A percentile compares a stretch with the other conserved stretches of the same genome.
Evolutionary conservation across 345 rosid species (phyloP).

Genomic region (Kandelia obovata): DNA sequence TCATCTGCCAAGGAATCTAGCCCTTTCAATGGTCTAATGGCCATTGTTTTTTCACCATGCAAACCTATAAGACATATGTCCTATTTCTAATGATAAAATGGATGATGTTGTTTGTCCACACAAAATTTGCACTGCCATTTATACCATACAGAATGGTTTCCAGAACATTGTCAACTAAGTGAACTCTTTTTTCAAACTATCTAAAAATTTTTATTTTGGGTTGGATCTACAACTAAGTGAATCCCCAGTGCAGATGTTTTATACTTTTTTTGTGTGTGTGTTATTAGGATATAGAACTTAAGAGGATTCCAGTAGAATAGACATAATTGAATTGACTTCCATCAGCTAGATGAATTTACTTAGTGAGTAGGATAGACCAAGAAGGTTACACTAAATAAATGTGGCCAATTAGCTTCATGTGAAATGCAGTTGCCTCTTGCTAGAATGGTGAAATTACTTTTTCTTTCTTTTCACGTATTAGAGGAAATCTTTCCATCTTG

Average conservation of each 20-base stretch:
- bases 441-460: background rate
- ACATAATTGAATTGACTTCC: background rate
- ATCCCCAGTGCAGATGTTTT: background rate
- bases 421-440: background rate
- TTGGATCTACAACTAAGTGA: background rate
- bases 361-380: too few relatives aligned
- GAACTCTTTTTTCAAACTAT: too few relatives aligned
- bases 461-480: background rate
- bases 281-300: too few relatives aligned
- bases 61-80: too few relatives aligned
- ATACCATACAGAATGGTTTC: too few relatives aligned
- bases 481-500: slow-evolving; percentile 9
- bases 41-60: too few relatives aligned
- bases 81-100: background rate
- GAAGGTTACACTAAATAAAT: background rate
- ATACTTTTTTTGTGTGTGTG: too few relatives aligned
- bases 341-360: background rate
- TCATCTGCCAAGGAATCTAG: background rate
- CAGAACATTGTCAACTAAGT: too few relatives aligned
- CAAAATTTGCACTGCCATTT: too few relatives aligned
- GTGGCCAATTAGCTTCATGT: background rate
- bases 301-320: background rate
- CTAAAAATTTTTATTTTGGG: background rate
- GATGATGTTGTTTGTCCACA: too few relatives aligned
- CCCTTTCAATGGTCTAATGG: background rate